A percentile compares a stretch with the other conserved stretches of the same genome.
Evolutionary conservation across 495 filamentous ascomycete species (phyloP).

Genomic region (Neohortaea acidophila): DNA sequence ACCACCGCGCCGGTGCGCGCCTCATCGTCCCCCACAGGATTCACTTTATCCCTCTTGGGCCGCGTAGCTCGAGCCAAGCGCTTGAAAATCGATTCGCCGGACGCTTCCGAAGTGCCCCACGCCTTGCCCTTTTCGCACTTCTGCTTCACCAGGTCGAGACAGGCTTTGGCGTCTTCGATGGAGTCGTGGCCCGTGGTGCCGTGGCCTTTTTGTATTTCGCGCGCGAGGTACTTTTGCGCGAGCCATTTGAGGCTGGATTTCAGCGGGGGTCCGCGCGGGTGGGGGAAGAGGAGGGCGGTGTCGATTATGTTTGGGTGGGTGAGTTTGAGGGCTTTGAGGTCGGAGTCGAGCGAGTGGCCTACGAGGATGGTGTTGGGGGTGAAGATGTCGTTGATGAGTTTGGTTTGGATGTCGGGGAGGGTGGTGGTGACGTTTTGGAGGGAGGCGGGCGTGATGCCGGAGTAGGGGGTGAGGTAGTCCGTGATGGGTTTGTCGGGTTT

Average conservation of each 20-base stretch:
- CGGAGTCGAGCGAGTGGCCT: constrained; percentile 84
- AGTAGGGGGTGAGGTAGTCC: constrained; percentile 79
- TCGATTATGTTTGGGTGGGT: constrained; percentile 90
- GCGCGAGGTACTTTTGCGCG: constrained; percentile 58
- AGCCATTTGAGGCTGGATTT: constrained; percentile 72
- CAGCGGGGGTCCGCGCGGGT: constrained; percentile 57
- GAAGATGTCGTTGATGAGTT: constrained; percentile 49
- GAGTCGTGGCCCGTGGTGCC: constrained; percentile 65
- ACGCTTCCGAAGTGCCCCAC: constrained; percentile 64
- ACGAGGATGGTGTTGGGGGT: constrained; percentile 65
- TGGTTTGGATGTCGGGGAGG: constrained; percentile 64
- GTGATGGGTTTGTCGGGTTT: constrained; percentile 72
- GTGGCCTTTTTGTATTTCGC: constrained; percentile 71
- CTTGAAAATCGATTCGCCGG: constrained; percentile 74
- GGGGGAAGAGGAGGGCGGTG: constrained; percentile 72
- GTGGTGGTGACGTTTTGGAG: constrained; percentile 70
- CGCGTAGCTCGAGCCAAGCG: constrained; percentile 47
- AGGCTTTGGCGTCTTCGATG: constrained; percentile 79
- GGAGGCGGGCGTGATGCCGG: constrained; percentile 76
- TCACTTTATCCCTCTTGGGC: constrained; percentile 37
- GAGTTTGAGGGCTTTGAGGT: constrained; percentile 65
- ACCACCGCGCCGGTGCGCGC: constrained; percentile 65
- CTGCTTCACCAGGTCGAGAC: constrained; percentile 79
- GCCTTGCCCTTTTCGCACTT: constrained; percentile 82
- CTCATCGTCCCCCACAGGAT: constrained; percentile 25